Conservation (phyloP, 495 filamentous ascomycete species). For the Aspergillus sparsus region DNA sequence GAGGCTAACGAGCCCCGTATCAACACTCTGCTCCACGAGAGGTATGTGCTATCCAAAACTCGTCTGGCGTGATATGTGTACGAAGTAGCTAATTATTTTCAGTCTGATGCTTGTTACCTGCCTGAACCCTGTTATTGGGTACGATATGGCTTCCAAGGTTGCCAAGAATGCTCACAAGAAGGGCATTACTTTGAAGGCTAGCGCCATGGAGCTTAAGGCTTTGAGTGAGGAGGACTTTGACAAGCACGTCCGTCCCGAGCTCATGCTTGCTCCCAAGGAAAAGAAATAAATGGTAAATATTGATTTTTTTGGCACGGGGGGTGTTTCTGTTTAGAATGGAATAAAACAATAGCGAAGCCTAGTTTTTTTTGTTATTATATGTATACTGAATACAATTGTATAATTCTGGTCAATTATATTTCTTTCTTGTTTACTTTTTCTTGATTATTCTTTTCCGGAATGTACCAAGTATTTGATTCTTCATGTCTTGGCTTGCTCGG, state of each 20-base stretch:
- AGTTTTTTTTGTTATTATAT: slow-evolving; percentile 21
- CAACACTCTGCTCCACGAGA: slow-evolving; percentile 81
- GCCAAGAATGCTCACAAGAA: slow-evolving; percentile 99
- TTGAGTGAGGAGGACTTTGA: slow-evolving; percentile 92
- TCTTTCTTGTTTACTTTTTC: slow-evolving; percentile 11
- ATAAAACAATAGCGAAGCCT: slow-evolving; percentile 26
- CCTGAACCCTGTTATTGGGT: slow-evolving; percentile 97
- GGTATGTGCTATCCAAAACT: slow-evolving; percentile 43
- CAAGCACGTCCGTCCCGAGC: slow-evolving; percentile 85
- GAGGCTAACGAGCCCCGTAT: slow-evolving; percentile 94
- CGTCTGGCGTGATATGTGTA: slow-evolving; percentile 1
- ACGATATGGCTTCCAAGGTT: slow-evolving; percentile 97
- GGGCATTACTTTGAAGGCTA: slow-evolving; percentile 87
- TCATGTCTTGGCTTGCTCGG: slow-evolving; percentile 7
- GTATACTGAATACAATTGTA: slow-evolving; percentile 25
- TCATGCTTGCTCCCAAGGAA: slow-evolving; percentile 88
- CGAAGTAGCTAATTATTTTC: slow-evolving; percentile 4
- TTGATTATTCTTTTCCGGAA: slow-evolving; percentile 4
- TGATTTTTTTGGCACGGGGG: neutral
- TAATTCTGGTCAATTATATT: slow-evolving; percentile 12
- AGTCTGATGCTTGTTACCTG: slow-evolving; percentile 98
- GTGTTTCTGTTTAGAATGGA: slow-evolving; percentile 15
- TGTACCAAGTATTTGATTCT: neutral
- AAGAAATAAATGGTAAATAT: slow-evolving; percentile 39
- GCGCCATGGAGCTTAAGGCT: slow-evolving; percentile 89